phyloP scores from a whole-genome alignment of 441 rosid genomes.

The Omphalea diandra region DNA sequence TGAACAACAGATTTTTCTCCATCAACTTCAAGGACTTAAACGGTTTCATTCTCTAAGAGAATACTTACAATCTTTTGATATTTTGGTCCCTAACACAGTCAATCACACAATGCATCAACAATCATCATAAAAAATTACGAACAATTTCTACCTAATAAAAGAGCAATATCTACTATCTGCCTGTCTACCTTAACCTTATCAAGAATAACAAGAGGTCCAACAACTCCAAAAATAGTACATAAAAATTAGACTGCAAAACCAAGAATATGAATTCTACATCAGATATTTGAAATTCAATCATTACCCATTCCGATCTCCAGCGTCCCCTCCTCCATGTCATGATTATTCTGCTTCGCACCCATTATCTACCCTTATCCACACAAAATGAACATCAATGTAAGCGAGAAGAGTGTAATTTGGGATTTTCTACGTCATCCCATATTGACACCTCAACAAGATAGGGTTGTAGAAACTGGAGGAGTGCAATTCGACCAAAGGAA shows the following conservation, averaged over 20 bases:
- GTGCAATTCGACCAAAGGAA: no score
- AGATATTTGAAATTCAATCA: conserved; percentile 19
- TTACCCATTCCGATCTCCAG: conserved; percentile 96
- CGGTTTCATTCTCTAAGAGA: conserved; percentile 86
- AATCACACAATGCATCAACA: conserved; percentile 20
- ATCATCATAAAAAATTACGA: conserved; percentile 4
- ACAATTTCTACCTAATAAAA: no score
- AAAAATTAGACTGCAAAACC: background rate
- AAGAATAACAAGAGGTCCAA: conserved; percentile 87
- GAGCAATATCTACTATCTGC: background rate
- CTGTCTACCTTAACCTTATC: conserved; percentile 72
- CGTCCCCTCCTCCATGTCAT: conserved; percentile 66
- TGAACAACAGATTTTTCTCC: conserved; percentile 95
- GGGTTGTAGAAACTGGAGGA: no score
- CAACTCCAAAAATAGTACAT: conserved; percentile 73
- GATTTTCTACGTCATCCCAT: no score
- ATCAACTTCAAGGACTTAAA: conserved; percentile 98
- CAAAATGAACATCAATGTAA: background rate
- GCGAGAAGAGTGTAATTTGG: background rate
- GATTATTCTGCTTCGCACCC: conserved; percentile 47
- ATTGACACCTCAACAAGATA: no score
- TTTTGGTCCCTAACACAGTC: conserved; percentile 67
- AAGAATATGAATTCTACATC: background rate
- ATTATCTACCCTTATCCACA: conserved; percentile 28
- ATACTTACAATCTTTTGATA: conserved; percentile 95